Evolutionary conservation across 805 yeast genomes (phyloP).

Genomic region (Ogataea nonfermentans): DNA sequence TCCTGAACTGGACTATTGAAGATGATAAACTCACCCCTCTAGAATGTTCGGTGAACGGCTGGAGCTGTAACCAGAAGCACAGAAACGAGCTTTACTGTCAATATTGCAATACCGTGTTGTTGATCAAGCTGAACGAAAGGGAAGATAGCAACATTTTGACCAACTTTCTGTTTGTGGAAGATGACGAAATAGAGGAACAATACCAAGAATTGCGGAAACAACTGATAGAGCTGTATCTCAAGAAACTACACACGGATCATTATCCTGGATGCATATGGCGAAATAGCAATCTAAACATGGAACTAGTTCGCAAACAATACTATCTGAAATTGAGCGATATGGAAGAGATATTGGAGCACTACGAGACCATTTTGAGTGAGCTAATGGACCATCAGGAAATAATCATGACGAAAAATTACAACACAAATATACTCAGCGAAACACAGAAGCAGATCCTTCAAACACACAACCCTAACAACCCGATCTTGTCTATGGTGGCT

Average conservation of each 20-base stretch:
- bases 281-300: slow-evolving; percentile 14
- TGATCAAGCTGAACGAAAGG: slow-evolving; percentile 27
- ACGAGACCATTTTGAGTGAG: slow-evolving; percentile 15
- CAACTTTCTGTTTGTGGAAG: slow-evolving; percentile 19
- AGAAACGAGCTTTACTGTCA: slow-evolving; percentile 36
- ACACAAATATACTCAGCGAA: slow-evolving; percentile 25
- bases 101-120: slow-evolving; percentile 33
- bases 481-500: slow-evolving; percentile 19
- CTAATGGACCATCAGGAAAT: slow-evolving; percentile 16
- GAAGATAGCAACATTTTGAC: slow-evolving; percentile 13
- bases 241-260: slow-evolving; percentile 28
- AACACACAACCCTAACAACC: slow-evolving; percentile 13
- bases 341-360: slow-evolving; percentile 22
- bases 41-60: slow-evolving; percentile 50
- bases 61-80: slow-evolving; percentile 42
- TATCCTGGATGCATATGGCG: slow-evolving; percentile 30
- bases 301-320: slow-evolving; percentile 25
- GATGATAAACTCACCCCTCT: slow-evolving; percentile 41
- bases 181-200: slow-evolving; percentile 25
- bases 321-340: slow-evolving; percentile 28
- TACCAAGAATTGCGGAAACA: slow-evolving; percentile 17
- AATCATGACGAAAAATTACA: slow-evolving; percentile 16
- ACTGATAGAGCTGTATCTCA: slow-evolving; percentile 28
- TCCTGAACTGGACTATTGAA: slow-evolving; percentile 46
- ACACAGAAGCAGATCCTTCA: slow-evolving; percentile 16